phyloP scores from a whole-genome alignment of 2,329 filamentous ascomycete genomes.

The Colletotrichum endophyticum region DNA sequence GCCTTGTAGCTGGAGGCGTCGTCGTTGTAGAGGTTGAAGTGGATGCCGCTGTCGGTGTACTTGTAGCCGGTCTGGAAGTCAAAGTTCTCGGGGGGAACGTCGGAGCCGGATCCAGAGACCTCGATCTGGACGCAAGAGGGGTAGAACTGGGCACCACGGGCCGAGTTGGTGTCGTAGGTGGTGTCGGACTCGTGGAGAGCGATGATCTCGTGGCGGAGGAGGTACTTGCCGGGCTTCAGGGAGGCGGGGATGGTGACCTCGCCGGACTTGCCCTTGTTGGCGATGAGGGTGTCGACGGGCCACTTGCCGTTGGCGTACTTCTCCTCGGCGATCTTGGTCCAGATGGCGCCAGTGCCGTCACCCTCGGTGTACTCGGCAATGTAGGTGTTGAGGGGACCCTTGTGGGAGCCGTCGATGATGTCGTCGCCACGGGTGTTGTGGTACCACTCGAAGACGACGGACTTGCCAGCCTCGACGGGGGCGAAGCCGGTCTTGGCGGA shows the following conservation, averaged over 20 bases:
- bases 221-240: constrained; percentile 56
- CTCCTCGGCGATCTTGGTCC: constrained; percentile 49
- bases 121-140: constrained; percentile 66
- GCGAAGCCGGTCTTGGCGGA: constrained; percentile 41
- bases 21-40: constrained; percentile 61
- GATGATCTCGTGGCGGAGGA: constrained; percentile 61
- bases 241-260: constrained; percentile 50
- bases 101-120: constrained; percentile 58
- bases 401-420: constrained; percentile 58
- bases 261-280: constrained; percentile 50
- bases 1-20: constrained; percentile 33
- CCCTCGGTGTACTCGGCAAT: constrained; percentile 47
- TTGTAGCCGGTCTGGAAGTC: constrained; percentile 61
- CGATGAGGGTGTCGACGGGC: constrained; percentile 49
- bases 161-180: constrained; percentile 30
- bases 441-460: constrained; percentile 54
- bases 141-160: constrained; percentile 58
- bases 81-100: constrained; percentile 45
- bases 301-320: constrained; percentile 44
- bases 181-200: constrained; percentile 52
- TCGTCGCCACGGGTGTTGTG: constrained; percentile 55
- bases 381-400: constrained; percentile 59
- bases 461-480: constrained; percentile 50
- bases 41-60: constrained; percentile 60
- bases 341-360: constrained; percentile 54